Base-by-base conservation (phyloP, 2,329 filamentous ascomycete species). In the Ambrosiella xylebori region DNA sequence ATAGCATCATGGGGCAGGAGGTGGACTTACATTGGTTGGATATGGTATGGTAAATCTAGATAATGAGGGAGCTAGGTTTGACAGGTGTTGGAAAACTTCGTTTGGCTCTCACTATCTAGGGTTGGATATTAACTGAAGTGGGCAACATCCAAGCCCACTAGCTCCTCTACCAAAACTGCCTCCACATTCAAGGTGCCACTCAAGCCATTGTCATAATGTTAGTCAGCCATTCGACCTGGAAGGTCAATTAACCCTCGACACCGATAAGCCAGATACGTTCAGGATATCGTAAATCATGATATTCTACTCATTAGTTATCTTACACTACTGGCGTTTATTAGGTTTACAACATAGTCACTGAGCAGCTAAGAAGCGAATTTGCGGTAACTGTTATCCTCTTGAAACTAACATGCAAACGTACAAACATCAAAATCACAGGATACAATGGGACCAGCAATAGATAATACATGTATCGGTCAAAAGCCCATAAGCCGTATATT, bases 401-500 rank as follows among this genome's bases (percentile, higher is more conserved):
- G 13, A 51, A 27, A 35, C 17, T 35, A 51, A 19, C 15, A 8
- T 19, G 35, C 19, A 35, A 36, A 36, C 27, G 15, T 44, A 56
- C 54, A 15, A 35, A n/a, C 35, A 17, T 44, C 38, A 39, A 17
- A 41, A 56, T 27, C 54, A 56, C 52, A 54, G 19, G n/a, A 37
- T 4, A 54, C n/a, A 17, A 47, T 27, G 40, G 38, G 2, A 56
- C 56, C 27, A 49, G 52, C 35, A 59, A 52, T 13, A 17, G 39
- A 37, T 39, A 5, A 8, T n/a, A 55, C 38, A 52, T 60, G 58
- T 57, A 39, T 52, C 54, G 54, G 58, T 57, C 54, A 54, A 54
- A 60, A 57, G 45, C 54, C 58, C 58, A 60, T 54, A 54, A 60
- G 54, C 58, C 58, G 50, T 60, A 60, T 53, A 60, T 60, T 60